Evolutionary conservation across 2,329 filamentous ascomycete genomes (phyloP).

Genomic region (Ophiosphaerella korrae): DNA sequence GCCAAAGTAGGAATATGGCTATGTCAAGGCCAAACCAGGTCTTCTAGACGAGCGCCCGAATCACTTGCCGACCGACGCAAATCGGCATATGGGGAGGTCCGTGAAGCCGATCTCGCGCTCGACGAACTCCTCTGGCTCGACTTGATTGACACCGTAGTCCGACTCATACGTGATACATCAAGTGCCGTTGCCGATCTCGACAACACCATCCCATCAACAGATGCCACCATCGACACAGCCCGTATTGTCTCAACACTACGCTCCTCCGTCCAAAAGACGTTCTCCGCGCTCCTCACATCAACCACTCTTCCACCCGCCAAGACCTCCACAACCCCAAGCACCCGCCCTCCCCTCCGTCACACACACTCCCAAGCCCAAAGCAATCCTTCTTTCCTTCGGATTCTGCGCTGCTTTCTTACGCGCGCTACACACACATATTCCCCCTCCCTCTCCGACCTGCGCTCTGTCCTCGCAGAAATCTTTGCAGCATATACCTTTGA

Average conservation of each 20-base stretch:
- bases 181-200: constrained; percentile 54
- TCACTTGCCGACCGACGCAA: constrained; percentile 48
- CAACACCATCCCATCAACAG: constrained; percentile 29
- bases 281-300: constrained; percentile 81
- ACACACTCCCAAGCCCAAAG: constrained; percentile 42
- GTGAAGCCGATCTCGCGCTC: constrained; percentile 62
- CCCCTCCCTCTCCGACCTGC: constrained; percentile 84
- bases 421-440: constrained; percentile 76
- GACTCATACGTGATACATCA: constrained; percentile 54
- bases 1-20: constrained; percentile 93
- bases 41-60: constrained; percentile 44
- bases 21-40: constrained; percentile 82
- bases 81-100: constrained; percentile 49
- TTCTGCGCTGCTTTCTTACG: constrained; percentile 85
- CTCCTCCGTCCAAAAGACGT: constrained; percentile 83
- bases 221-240: constrained; percentile 57
- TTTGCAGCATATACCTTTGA: constrained; percentile 97
- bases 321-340: constrained; percentile 18
- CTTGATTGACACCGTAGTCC: constrained; percentile 66
- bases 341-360: constrained; percentile 29
- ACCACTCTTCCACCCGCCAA: constrained; percentile 53
- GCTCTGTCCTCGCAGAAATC: constrained; percentile 82
- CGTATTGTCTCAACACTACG: constrained; percentile 72
- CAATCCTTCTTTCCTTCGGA: constrained; percentile 82
- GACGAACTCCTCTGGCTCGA: constrained; percentile 71